Percentiles rank a stretch among this genome's conserved stretches.
phyloP scores from a whole-genome alignment of 495 filamentous ascomycete species.

The Podospora comata region DNA sequence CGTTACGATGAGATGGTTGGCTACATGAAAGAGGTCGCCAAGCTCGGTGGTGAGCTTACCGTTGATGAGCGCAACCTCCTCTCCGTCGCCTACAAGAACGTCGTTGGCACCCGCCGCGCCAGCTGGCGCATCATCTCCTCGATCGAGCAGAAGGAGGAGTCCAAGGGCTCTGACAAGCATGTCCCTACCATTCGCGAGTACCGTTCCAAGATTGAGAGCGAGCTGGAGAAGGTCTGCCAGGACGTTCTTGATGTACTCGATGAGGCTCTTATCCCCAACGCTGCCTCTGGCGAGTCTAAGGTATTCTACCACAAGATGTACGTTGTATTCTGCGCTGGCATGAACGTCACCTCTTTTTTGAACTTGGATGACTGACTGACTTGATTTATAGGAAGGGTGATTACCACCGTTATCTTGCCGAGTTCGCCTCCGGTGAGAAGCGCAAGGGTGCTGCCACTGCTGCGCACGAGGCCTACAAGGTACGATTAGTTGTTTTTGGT shows the following conservation, averaged over 20 bases:
- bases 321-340: slow-evolving; percentile 29
- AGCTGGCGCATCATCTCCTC: slow-evolving; percentile 99
- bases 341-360: neutral
- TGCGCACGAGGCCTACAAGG: slow-evolving; percentile 98
- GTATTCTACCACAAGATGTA: slow-evolving; percentile 99
- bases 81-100: slow-evolving; percentile 99
- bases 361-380: slow-evolving; percentile 7
- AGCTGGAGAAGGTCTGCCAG: slow-evolving; percentile 99
- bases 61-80: slow-evolving; percentile 99
- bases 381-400: slow-evolving; percentile 84
- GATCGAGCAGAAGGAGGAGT: slow-evolving; percentile 99
- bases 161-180: slow-evolving; percentile 95
- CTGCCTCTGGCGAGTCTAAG: slow-evolving; percentile 96
- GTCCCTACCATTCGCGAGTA: slow-evolving; percentile 97
- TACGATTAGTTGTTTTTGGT: slow-evolving; percentile 21
- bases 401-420: slow-evolving; percentile 99
- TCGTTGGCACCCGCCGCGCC: slow-evolving; percentile 96
- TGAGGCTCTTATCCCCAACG: slow-evolving; percentile 92
- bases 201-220: slow-evolving; percentile 97
- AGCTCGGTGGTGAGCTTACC: slow-evolving; percentile 93
- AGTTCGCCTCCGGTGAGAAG: slow-evolving; percentile 96
- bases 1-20: slow-evolving; percentile 99
- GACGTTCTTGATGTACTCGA: slow-evolving; percentile 97
- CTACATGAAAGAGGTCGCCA: slow-evolving; percentile 99
- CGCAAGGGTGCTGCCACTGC: slow-evolving; percentile 95